These are phyloP conservation scores for Medicago lupulina DNA, from an alignment of 306 rosid species.

Conservation along the genomic window DNA sequence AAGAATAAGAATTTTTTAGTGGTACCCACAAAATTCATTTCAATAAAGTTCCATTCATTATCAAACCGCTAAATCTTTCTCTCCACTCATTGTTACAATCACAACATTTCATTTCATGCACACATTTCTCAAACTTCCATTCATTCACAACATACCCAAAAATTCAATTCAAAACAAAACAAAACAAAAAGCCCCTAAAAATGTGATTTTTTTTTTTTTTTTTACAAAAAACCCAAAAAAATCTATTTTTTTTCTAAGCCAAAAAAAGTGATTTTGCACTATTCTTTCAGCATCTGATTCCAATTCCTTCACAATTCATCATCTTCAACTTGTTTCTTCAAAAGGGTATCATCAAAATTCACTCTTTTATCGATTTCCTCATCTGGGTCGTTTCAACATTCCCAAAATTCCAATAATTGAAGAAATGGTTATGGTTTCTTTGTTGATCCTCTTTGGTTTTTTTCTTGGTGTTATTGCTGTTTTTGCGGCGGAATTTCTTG, in stretches of 20 bases:
- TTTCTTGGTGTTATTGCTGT: conserved; percentile 65
- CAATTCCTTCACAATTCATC: conserved; percentile 1
- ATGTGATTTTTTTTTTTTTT: background rate
- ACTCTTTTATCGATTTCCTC: conserved; percentile 7
- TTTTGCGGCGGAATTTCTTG: conserved; percentile 63
- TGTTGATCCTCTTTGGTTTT: conserved; percentile 66
- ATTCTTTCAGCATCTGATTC: conserved; percentile 36
- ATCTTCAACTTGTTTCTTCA: conserved; percentile 14
- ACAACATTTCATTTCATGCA: background rate
- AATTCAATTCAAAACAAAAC: background rate
- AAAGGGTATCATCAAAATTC: conserved; percentile 8
- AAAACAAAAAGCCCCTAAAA: background rate
- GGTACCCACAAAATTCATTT: background rate
- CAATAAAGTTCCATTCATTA: background rate
- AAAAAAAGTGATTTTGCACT: conserved; percentile 4
- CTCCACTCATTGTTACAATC: background rate
- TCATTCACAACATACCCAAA: background rate
- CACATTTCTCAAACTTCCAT: background rate
- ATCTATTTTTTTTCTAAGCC: background rate
- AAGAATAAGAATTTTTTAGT: background rate
- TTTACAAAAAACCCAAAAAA: too few species aligned
- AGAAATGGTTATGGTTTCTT: conserved; percentile 48
- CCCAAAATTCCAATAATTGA: background rate
- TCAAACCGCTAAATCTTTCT: conserved; percentile 3
- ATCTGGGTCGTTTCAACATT: conserved; percentile 33